Base-by-base conservation (phyloP, 768 basidiomycete genomes). In the Amanita muscaria region DNA sequence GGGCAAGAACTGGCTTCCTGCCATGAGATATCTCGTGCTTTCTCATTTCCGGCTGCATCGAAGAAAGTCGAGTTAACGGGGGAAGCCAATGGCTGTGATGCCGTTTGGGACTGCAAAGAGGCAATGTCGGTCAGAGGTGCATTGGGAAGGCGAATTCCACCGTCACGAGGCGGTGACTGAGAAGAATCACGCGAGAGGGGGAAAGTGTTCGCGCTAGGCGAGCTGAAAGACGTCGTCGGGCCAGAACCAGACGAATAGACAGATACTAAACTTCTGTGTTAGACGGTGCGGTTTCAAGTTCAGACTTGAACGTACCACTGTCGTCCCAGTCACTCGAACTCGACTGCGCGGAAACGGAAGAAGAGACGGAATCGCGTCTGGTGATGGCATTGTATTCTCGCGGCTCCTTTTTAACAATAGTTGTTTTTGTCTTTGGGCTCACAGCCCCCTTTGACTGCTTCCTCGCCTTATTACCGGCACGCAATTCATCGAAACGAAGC, bases 401-500 rank as follows among this genome's bases (percentile, higher is more conserved):
- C 10, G 72, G 72, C 59, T 86, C 83, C 62, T 77, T 79, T 72
- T 86, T 87, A 49, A 85, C 65, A 36, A 61, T 49, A 52, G 58
- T 47, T 25, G 56, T 47, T 65, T 64, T 42, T 56, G 54, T 38
- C 64, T 69, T 70, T 0, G 69, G 65, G 50, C 63, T 72, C 34
- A 59, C 48, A 5, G 57, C 56, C 46, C 54, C 64, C 48, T 58
- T 70, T 21, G 55, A 61, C 41, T 70, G 68, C 63, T 79, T 88
- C 49, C 88, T 74, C 10, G 83, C 78, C 64, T 89, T 89, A 64
- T 81, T 82, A n/a, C 88, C 87, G 0, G 86, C 82, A 4, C 88
- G 79, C 32, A 91, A 74, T 62, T 90, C 88, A 60, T 90, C 88
- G 50, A 91, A 90, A 43, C 88, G 81, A 14, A 89, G 70, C 6